Percentiles rank a stretch among this genome's conserved stretches.
phyloP scores from a whole-genome alignment of 73 alveolate species.

The Tetrahymena elliotti region DNA sequence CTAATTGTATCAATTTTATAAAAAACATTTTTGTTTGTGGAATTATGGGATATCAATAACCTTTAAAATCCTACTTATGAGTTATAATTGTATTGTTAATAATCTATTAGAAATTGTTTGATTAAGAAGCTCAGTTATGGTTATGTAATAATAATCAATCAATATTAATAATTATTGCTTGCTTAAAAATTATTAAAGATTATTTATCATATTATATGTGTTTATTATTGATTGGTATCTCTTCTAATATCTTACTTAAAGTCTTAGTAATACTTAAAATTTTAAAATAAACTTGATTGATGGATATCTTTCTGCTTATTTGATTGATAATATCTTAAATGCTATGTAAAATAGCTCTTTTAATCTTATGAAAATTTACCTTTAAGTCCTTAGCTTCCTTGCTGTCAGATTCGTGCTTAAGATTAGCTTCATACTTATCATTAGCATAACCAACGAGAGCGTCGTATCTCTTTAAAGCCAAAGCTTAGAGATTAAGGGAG shows the following conservation, averaged over 20 bases:
- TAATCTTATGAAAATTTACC: background rate
- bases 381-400: background rate
- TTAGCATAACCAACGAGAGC: background rate
- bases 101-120: background rate
- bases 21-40: too few species aligned
- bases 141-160: too few species aligned
- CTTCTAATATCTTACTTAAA: background rate
- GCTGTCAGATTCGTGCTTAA: conserved; percentile 1
- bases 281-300: background rate
- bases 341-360: background rate
- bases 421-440: background rate
- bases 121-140: background rate
- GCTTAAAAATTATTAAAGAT: background rate
- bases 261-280: background rate
- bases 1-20: too few species aligned
- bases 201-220: too few species aligned
- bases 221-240: background rate
- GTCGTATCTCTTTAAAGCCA: background rate
- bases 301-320: too few species aligned
- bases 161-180: too few species aligned
- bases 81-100: background rate
- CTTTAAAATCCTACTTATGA: background rate
- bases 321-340: background rate
- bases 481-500: background rate
- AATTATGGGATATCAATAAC: background rate